Percentiles rank a stretch among this genome's conserved stretches.
phyloP scores from a whole-genome alignment of 805 yeast species.

The Torulaspora microellipsoides region DNA sequence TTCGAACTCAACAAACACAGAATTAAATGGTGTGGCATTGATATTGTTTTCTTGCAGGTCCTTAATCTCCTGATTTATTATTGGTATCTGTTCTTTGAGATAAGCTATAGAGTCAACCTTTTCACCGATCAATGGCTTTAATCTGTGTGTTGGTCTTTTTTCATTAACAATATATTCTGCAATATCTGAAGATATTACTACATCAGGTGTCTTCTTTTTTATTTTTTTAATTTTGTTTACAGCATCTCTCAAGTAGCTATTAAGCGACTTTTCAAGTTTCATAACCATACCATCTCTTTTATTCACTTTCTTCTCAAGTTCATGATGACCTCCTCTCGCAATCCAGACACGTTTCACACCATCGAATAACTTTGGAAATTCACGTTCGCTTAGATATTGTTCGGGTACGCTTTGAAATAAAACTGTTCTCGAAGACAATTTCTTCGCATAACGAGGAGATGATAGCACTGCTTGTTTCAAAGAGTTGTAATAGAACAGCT shows the following conservation, averaged over 20 bases:
- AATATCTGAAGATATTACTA: conserved; percentile 43
- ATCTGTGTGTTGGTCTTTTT: conserved; percentile 59
- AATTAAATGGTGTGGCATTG: conserved; percentile 60
- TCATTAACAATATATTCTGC: conserved; percentile 56
- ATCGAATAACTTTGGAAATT: conserved; percentile 67
- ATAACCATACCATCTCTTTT: conserved; percentile 56
- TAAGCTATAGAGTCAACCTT: conserved; percentile 61
- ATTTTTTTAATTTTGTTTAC: conserved; percentile 55
- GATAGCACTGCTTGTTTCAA: conserved; percentile 73
- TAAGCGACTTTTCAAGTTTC: conserved; percentile 65
- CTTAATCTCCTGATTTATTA: conserved; percentile 51
- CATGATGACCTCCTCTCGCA: conserved; percentile 54
- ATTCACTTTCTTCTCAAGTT: conserved; percentile 51
- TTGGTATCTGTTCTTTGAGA: conserved; percentile 53
- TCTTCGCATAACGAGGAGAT: conserved; percentile 73
- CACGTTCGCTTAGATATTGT: conserved; percentile 63
- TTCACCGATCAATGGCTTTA: conserved; percentile 43
- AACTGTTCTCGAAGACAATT: conserved; percentile 73
- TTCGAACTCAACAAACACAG: conserved; percentile 74
- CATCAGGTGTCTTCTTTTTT: conserved; percentile 56
- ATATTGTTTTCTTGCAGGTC: conserved; percentile 49
- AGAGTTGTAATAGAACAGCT: conserved; percentile 70
- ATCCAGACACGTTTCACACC: conserved; percentile 84
- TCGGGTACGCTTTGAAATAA: conserved; percentile 81
- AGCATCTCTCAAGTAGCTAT: conserved; percentile 53